Conservation (phyloP, 164 flowering plant genomes). For the Annona squamosa region DNA sequence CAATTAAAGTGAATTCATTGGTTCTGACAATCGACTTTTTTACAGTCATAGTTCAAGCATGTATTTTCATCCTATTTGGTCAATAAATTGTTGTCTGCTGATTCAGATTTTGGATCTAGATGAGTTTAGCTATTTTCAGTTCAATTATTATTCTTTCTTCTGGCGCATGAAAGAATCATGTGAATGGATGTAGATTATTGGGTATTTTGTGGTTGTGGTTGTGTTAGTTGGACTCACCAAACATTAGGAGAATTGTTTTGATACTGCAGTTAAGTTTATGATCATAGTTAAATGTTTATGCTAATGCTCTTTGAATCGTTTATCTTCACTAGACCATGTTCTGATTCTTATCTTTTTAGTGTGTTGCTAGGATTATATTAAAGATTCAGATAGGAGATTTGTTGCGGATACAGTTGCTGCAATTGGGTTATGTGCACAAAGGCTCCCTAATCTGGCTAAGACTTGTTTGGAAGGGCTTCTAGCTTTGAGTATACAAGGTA, state of each 20-base stretch:
- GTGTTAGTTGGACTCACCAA: neutral
- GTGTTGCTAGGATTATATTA: constrained; percentile 77
- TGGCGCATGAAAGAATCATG: neutral
- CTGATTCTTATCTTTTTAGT: constrained; percentile 38
- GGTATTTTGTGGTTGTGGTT: neutral
- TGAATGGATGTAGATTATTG: neutral
- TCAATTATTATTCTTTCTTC: neutral
- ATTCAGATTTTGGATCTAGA: neutral
- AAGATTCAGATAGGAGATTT: constrained; percentile 89
- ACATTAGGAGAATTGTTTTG: neutral
- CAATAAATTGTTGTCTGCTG: neutral
- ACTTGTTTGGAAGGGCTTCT: constrained; percentile 76
- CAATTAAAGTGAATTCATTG: neutral
- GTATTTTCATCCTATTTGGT: neutral
- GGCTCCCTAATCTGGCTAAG: constrained; percentile 55
- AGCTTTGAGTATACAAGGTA: constrained; percentile 62
- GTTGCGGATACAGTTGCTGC: constrained; percentile 93
- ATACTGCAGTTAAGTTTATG: no score
- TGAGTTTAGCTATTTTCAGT: neutral
- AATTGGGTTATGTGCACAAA: constrained; percentile 82
- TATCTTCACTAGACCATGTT: neutral
- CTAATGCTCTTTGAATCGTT: no score
- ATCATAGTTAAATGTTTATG: no score
- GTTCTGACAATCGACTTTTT: neutral
- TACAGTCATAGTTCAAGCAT: neutral